Conservation (phyloP, 2,329 filamentous ascomycete species). For the Sclerotinia subarctica region DNA sequence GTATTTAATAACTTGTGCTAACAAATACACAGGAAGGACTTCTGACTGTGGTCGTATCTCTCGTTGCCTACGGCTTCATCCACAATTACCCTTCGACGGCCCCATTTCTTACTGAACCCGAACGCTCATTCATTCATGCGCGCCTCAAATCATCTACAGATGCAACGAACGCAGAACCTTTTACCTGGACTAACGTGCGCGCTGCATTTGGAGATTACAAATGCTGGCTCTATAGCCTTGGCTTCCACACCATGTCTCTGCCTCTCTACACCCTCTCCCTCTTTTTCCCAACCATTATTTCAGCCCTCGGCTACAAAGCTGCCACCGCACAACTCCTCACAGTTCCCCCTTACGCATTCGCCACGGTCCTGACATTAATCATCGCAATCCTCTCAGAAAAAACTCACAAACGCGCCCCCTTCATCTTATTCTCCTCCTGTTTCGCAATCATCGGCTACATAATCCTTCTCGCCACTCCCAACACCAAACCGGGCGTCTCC, state of each 20-base stretch:
- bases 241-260: slow-evolving; percentile 70
- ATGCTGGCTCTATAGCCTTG: slow-evolving; percentile 69
- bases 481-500: slow-evolving; percentile 51
- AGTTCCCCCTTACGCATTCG: slow-evolving; percentile 62
- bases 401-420: slow-evolving; percentile 55
- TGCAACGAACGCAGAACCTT: slow-evolving; percentile 64
- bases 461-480: slow-evolving; percentile 49
- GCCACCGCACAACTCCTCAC: slow-evolving; percentile 57
- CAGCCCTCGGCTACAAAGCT: slow-evolving; percentile 51
- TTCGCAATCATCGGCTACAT: slow-evolving; percentile 62
- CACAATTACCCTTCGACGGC: slow-evolving; percentile 62
- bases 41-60: slow-evolving; percentile 50
- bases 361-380: slow-evolving; percentile 55
- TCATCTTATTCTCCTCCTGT: slow-evolving; percentile 56
- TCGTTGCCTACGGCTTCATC: slow-evolving; percentile 57
- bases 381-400: slow-evolving; percentile 61
- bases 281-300: slow-evolving; percentile 56
- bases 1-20: neutral
- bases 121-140: slow-evolving; percentile 44
- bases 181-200: slow-evolving; percentile 64
- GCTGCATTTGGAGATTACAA: slow-evolving; percentile 65
- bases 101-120: slow-evolving; percentile 52
- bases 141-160: slow-evolving; percentile 67
- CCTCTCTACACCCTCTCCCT: slow-evolving; percentile 55
- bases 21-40: slow-evolving; percentile 48